Evolutionary conservation across 495 filamentous ascomycete species (phyloP).

Genomic region (Penicillium silybi): DNA sequence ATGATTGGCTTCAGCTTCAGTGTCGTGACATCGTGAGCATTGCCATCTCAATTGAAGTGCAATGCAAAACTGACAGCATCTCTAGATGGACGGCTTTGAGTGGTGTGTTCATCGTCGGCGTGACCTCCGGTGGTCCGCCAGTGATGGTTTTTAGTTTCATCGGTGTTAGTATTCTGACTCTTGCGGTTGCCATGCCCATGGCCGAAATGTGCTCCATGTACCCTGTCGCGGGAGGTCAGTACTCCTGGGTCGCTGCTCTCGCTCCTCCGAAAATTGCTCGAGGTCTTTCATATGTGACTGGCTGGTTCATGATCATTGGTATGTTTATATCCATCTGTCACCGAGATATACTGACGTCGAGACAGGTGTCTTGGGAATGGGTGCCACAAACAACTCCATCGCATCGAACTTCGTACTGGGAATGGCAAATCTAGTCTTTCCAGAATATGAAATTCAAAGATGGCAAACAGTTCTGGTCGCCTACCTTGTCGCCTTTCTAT

Average conservation of each 20-base stretch:
- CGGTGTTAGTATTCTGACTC: conserved; percentile 44
- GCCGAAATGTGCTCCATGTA: conserved; percentile 56
- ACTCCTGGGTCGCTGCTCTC: conserved; percentile 55
- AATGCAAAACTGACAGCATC: not conserved
- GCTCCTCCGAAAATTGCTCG: conserved; percentile 49
- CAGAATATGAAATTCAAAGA: conserved; percentile 49
- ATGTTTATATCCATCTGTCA: not conserved
- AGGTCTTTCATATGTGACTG: conserved; percentile 45
- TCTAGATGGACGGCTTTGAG: conserved; percentile 52
- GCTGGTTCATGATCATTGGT: conserved; percentile 54
- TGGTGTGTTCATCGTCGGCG: conserved; percentile 54
- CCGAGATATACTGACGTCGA: not conserved
- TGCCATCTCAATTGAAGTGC: not conserved
- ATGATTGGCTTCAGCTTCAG: conserved; percentile 60
- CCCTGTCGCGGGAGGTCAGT: conserved; percentile 52
- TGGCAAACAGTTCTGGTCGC: conserved; percentile 56
- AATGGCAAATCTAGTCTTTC: conserved; percentile 50
- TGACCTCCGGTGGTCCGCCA: conserved; percentile 51
- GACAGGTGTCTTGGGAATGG: conserved; percentile 52
- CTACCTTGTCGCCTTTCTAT: conserved; percentile 43
- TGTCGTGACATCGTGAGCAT: conserved; percentile 49
- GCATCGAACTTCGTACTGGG: conserved; percentile 53
- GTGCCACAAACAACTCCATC: conserved; percentile 55
- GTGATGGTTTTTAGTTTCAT: conserved; percentile 58
- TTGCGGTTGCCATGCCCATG: conserved; percentile 55